These are phyloP conservation scores for Dalechampia spathulata DNA, from an alignment of 441 rosid genomes.

Conservation along the genomic window DNA sequence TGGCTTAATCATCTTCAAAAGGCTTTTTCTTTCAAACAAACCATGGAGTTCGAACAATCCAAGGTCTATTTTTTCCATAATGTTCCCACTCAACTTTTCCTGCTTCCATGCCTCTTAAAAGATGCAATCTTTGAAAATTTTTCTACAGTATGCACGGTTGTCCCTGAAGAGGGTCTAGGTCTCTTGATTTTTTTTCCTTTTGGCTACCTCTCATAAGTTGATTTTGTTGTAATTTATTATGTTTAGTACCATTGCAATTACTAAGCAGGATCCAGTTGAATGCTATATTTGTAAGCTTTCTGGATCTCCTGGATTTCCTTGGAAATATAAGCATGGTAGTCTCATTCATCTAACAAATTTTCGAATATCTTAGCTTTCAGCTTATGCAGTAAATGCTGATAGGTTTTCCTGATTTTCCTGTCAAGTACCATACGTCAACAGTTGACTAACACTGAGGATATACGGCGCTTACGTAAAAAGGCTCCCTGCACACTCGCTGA, in stretches of 20 bases:
- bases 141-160: too few species aligned
- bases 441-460: constrained; percentile 75
- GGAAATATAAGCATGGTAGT: background rate
- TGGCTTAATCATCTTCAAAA: background rate
- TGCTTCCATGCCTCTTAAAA: background rate
- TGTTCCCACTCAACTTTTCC: background rate
- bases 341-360: background rate
- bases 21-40: background rate
- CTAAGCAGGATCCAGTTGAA: too few species aligned
- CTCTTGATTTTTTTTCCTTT: background rate
- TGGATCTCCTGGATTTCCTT: too few species aligned
- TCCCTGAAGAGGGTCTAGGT: too few species aligned
- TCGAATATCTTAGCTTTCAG: background rate
- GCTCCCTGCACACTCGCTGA: constrained; percentile 97
- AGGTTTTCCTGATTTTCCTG: constrained; percentile 19
- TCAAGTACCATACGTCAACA: constrained; percentile 85
- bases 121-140: background rate
- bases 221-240: too few species aligned
- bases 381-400: constrained; percentile 18
- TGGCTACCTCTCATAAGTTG: constrained; percentile 1
- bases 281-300: too few species aligned
- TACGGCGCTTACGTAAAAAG: constrained; percentile 91
- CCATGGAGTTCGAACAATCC: too few species aligned
- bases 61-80: background rate
- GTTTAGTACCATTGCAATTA: too few species aligned